Conservation (phyloP, 192 early-diverging fungal species). For the Backusella luteola region DNA sequence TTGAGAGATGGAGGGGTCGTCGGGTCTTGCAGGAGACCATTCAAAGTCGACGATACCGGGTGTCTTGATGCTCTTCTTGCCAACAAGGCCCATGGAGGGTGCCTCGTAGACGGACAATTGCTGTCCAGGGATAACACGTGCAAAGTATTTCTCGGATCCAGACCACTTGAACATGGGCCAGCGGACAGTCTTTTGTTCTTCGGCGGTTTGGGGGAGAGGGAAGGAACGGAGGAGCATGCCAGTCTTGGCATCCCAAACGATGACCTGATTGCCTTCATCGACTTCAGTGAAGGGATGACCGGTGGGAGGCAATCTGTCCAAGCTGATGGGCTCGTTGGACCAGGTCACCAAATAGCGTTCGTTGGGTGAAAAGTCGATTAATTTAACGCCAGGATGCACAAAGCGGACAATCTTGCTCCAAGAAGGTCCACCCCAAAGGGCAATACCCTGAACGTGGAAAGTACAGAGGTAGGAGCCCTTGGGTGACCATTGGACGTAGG, state of each 20-base stretch:
- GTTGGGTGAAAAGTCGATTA: conserved; percentile 93
- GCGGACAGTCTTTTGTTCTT: conserved; percentile 58
- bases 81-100: conserved; percentile 89
- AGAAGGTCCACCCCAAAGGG: conserved; percentile 92
- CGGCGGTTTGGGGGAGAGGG: conserved; percentile 52
- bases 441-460: conserved; percentile 92
- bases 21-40: conserved; percentile 60
- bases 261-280: conserved; percentile 74
- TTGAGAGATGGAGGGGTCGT: conserved; percentile 34
- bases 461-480: conserved; percentile 91
- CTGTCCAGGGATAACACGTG: conserved; percentile 72
- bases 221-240: conserved; percentile 91
- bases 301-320: conserved; percentile 46
- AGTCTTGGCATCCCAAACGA: conserved; percentile 89
- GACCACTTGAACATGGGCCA: conserved; percentile 99
- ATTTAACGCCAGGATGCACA: conserved; percentile 84
- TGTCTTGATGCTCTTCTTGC: conserved; percentile 92
- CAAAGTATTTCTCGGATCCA: conserved; percentile 91
- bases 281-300: conserved; percentile 63
- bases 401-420: conserved; percentile 92
- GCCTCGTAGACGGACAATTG: conserved; percentile 90
- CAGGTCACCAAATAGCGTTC: conserved; percentile 93
- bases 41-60: conserved; percentile 75
- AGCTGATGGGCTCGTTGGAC: conserved; percentile 81
- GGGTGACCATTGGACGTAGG: conserved; percentile 93